These are phyloP conservation scores for Mycena filopes DNA, from an alignment of 768 basidiomycete species.

Conservation along the genomic window DNA sequence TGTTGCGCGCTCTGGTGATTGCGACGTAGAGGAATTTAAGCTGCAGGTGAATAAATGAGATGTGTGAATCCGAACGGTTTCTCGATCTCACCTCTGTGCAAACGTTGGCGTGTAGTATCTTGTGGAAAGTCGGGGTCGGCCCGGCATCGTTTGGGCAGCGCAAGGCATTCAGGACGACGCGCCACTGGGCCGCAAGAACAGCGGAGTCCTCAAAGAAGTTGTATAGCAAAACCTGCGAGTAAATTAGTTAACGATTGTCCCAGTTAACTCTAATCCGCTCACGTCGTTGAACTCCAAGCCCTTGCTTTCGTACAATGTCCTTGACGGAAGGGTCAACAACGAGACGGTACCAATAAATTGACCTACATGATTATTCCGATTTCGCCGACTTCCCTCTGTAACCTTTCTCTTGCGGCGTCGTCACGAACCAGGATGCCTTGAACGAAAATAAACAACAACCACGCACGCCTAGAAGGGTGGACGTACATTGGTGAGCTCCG, in stretches of 20 bases:
- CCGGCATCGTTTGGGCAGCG: slow-evolving; percentile 34
- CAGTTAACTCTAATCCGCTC: slow-evolving; percentile 1
- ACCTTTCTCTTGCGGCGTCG: slow-evolving; percentile 56
- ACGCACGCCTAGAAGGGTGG: background rate
- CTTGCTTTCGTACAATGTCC: slow-evolving; percentile 73
- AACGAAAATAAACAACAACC: background rate
- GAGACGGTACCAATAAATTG: slow-evolving; percentile 51
- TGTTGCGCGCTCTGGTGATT: slow-evolving; percentile 74
- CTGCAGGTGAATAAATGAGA: slow-evolving; percentile 42
- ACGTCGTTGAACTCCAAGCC: slow-evolving; percentile 77
- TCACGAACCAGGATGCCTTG: slow-evolving; percentile 79
- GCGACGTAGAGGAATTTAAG: slow-evolving; percentile 79
- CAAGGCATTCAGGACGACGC: slow-evolving; percentile 59
- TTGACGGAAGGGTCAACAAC: background rate
- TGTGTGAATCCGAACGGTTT: background rate
- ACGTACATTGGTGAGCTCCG: slow-evolving; percentile 72
- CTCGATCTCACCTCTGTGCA: slow-evolving; percentile 63
- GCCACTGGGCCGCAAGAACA: slow-evolving; percentile 64
- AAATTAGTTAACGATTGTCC: background rate
- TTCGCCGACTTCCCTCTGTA: slow-evolving; percentile 65
- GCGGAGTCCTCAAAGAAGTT: slow-evolving; percentile 79
- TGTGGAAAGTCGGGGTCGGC: slow-evolving; percentile 59
- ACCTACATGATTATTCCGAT: slow-evolving; percentile 62
- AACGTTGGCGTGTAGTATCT: slow-evolving; percentile 61
- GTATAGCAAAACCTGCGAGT: slow-evolving; percentile 67